These are phyloP conservation scores for Penicillium arizonense DNA, from an alignment of 495 filamentous ascomycete species.

Conservation along the genomic window DNA sequence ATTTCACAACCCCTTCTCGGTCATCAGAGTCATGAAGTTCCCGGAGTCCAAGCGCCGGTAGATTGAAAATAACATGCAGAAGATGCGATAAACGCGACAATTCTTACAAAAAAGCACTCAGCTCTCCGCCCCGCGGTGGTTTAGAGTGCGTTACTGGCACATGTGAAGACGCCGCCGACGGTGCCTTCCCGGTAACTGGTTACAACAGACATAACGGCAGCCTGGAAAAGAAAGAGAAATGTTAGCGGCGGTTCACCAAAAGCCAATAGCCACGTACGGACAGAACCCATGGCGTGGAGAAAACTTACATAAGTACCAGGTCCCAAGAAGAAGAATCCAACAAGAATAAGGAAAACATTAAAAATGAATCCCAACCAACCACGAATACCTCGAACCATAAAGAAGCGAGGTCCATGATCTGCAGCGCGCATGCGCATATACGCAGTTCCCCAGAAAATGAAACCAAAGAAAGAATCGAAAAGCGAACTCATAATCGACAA, in stretches of 20 bases:
- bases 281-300: background rate
- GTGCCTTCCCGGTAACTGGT: constrained; percentile 53
- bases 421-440: constrained; percentile 78
- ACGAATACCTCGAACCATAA: constrained; percentile 55
- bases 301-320: constrained; percentile 75
- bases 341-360: constrained; percentile 67
- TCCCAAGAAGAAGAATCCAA: constrained; percentile 73
- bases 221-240: constrained; percentile 25
- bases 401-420: constrained; percentile 62
- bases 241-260: background rate
- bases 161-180: constrained; percentile 61
- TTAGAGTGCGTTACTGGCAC: constrained; percentile 56
- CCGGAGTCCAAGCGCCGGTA: background rate
- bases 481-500: constrained; percentile 84
- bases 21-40: constrained; percentile 1
- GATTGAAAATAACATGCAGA: background rate
- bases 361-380: constrained; percentile 61
- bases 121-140: constrained; percentile 7
- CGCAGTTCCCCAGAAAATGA: constrained; percentile 90
- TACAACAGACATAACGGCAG: constrained; percentile 63
- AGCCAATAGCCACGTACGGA: background rate
- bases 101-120: background rate
- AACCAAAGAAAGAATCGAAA: constrained; percentile 91
- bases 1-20: background rate
- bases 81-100: background rate